Evolutionary conservation across 2,329 filamentous ascomycete species (phyloP).

Genomic region (Tolypocladium ophioglossoides): DNA sequence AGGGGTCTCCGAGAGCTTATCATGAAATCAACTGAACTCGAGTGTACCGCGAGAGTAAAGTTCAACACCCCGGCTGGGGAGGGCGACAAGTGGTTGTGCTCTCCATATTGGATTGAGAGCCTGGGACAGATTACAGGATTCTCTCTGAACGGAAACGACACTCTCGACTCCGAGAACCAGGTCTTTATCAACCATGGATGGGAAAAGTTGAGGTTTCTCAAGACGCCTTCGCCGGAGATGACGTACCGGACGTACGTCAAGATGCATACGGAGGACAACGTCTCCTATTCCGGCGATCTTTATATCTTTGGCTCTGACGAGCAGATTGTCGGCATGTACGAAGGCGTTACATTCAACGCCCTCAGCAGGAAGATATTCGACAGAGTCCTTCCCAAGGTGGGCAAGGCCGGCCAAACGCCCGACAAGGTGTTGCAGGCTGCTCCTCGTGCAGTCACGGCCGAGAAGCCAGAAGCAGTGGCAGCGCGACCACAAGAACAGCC

Average conservation of each 20-base stretch:
- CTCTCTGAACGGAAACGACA: slow-evolving; percentile 47
- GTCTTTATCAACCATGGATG: slow-evolving; percentile 52
- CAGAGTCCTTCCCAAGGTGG: slow-evolving; percentile 43
- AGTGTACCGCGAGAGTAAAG: slow-evolving; percentile 33
- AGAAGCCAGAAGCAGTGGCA: neutral
- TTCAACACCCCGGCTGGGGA: slow-evolving; percentile 30
- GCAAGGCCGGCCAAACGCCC: neutral
- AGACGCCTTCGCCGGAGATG: neutral
- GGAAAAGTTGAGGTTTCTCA: slow-evolving; percentile 24
- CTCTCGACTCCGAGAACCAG: slow-evolving; percentile 40
- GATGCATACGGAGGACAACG: slow-evolving; percentile 41
- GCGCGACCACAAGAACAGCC: too few relatives aligned
- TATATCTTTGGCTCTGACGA: slow-evolving; percentile 36
- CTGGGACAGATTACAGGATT: slow-evolving; percentile 50
- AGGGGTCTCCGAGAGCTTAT: slow-evolving; percentile 50
- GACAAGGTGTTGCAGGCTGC: neutral
- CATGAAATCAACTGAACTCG: slow-evolving; percentile 19
- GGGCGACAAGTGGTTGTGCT: slow-evolving; percentile 31
- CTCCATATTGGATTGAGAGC: slow-evolving; percentile 44
- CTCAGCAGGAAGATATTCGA: slow-evolving; percentile 57
- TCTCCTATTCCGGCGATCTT: slow-evolving; percentile 36
- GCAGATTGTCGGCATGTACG: slow-evolving; percentile 1
- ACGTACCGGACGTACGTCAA: slow-evolving; percentile 43
- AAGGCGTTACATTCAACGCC: slow-evolving; percentile 42
- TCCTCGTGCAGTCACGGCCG: neutral